phyloP scores from a whole-genome alignment of 2,329 filamentous ascomycete species.

The Zymoseptoria brevis region DNA sequence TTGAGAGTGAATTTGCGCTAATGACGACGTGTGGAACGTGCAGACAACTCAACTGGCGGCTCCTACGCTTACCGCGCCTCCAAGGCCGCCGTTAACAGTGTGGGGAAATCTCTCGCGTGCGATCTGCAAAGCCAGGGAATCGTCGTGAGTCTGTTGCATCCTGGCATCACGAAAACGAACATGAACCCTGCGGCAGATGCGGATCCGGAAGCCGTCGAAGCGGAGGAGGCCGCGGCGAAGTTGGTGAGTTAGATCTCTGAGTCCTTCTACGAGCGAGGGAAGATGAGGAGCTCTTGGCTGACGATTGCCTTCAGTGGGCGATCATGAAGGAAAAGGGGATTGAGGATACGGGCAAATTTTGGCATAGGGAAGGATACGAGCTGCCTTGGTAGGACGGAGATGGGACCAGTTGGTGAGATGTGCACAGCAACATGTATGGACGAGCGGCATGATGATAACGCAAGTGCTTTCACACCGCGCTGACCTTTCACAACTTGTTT shows the following conservation, averaged over 20 bases:
- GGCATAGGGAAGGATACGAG: conserved; percentile 38
- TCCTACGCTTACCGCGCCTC: conserved; percentile 38
- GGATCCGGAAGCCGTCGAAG: conserved; percentile 35
- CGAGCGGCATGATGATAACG: no score
- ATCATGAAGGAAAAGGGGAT: conserved; percentile 34
- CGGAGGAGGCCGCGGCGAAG: conserved; percentile 39
- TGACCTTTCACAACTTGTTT: no score
- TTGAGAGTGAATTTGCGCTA: no score
- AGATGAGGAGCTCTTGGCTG: background rate
- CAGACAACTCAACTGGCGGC: conserved; percentile 35
- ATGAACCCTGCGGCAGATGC: conserved; percentile 21
- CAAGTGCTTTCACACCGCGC: no score
- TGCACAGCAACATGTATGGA: no score
- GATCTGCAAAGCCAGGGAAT: conserved; percentile 36
- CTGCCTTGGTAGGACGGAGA: conserved; percentile 33
- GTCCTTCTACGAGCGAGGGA: no score
- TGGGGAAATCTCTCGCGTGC: conserved; percentile 38
- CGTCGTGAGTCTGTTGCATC: conserved; percentile 37
- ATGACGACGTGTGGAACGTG: background rate
- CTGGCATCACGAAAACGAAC: conserved; percentile 36
- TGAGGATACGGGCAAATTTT: conserved; percentile 38
- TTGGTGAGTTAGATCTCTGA: conserved; percentile 12
- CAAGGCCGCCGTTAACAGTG: conserved; percentile 39
- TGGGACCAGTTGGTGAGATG: no score
- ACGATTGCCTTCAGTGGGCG: conserved; percentile 22